Evolutionary conservation across 768 basidiomycete genomes (phyloP).

Genomic region (Hypsizygus marmoreus): DNA sequence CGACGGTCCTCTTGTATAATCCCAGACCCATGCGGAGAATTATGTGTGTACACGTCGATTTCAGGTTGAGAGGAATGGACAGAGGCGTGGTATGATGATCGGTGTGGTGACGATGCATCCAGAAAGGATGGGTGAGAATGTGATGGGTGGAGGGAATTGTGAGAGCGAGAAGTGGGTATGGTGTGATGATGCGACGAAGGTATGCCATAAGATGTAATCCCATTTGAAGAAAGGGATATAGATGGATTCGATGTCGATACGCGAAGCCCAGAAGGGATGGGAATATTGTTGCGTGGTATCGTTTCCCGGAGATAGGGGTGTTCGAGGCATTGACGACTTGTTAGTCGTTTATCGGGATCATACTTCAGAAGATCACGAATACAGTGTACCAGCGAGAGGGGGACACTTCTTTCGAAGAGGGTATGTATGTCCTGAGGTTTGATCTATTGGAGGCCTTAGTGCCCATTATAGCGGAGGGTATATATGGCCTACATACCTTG

Average conservation of each 20-base stretch:
- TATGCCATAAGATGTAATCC: constrained; percentile 33
- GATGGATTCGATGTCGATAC: constrained; percentile 39
- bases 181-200: constrained; percentile 34
- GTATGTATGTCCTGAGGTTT: constrained; percentile 66
- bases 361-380: constrained; percentile 91
- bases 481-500: constrained; percentile 64
- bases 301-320: constrained; percentile 90
- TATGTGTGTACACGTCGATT: constrained; percentile 21
- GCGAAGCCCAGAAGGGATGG: constrained; percentile 56
- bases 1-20: constrained; percentile 27
- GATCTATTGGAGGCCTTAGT: constrained; percentile 41
- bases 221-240: constrained; percentile 36
- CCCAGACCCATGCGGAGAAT: constrained; percentile 30
- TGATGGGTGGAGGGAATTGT: constrained; percentile 14
- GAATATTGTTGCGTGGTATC: constrained; percentile 63
- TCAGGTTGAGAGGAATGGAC: constrained; percentile 37
- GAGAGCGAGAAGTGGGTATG: constrained; percentile 31
- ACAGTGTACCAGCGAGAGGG: constrained; percentile 83
- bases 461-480: constrained; percentile 9
- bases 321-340: constrained; percentile 82
- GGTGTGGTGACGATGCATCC: constrained; percentile 10
- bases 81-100: constrained; percentile 24
- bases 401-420: constrained; percentile 79
- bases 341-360: constrained; percentile 85
- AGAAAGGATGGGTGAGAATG: constrained; percentile 3